These are phyloP conservation scores for Hypoxylon sp. DNA, from an alignment of 2,329 filamentous ascomycete species.

Conservation along the genomic window DNA sequence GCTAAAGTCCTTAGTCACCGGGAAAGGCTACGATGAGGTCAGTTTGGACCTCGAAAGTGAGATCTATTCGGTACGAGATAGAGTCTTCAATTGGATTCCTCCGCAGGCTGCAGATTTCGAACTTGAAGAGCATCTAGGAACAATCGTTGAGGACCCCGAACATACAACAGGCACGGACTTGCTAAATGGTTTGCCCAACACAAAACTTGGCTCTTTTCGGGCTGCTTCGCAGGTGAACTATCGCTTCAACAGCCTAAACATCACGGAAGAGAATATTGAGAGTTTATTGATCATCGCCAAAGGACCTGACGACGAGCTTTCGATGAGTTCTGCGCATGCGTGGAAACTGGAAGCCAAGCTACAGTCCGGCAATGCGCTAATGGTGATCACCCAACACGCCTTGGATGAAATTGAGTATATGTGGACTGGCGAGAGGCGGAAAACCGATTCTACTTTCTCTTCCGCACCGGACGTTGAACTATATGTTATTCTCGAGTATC, in stretches of 20 bases:
- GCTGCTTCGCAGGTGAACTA: background rate
- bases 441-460: background rate
- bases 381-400: slow-evolving; percentile 23
- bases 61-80: slow-evolving; percentile 2
- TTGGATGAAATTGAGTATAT: slow-evolving; percentile 30
- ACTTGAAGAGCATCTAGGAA: background rate
- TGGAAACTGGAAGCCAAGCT: background rate
- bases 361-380: slow-evolving; percentile 4
- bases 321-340: slow-evolving; percentile 1
- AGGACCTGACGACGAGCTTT: slow-evolving; percentile 4
- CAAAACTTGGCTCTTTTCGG: background rate
- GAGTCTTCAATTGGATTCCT: slow-evolving; percentile 15
- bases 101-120: slow-evolving; percentile 4
- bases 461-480: background rate
- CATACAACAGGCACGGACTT: background rate
- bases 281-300: background rate
- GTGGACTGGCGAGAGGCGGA: slow-evolving; percentile 27
- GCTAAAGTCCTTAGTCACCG: slow-evolving; percentile 4
- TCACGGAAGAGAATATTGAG: slow-evolving; percentile 5
- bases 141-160: slow-evolving; percentile 1
- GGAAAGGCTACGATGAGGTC: slow-evolving; percentile 14
- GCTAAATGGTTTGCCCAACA: background rate
- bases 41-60: slow-evolving; percentile 8
- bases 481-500: background rate
- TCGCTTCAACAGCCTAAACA: background rate